Evolutionary conservation across 2,329 filamentous ascomycete genomes (phyloP), one percentile per base, ranked within the genome.

Genomic region (Pseudogymnoascus sp.): DNA sequence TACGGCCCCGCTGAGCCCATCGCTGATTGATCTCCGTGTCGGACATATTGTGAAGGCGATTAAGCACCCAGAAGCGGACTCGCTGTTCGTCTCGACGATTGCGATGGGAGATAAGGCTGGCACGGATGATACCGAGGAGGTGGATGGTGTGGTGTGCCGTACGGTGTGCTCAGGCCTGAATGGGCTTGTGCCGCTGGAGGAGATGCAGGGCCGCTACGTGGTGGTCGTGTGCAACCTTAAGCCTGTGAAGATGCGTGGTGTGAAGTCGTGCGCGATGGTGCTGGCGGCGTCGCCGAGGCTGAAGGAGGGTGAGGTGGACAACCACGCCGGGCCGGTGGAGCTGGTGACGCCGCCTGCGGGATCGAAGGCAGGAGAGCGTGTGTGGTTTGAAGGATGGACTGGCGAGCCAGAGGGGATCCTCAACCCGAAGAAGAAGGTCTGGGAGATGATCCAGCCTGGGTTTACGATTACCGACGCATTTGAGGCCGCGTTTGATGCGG

Each of bases 391-490:
- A 74, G 95, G 95, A 59, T 99, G 91, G 87, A 83, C 91, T 76
- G 93, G 91, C 65, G 90, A 96, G 81, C 92, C 95, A 0, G 95
- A 99, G 83, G 88, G 88, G 67, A 86, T 93, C 61, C 83, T 99
- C 64, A 99, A 97, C 83, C 95, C 95, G 64, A 99, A 99, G 88
- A 99, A 97, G 87, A 97, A 97, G 87, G 81, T 97, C 66, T 97
- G 93, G 93, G 95, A 99, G 82, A 91, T 84, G 8, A 91, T 96
- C 78, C 93, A 97, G 82, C 92, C 93, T 1, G 95, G 93, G 0
- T 97, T 97, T 79, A 96, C 90, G 31, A 99, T 93, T 6, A 96
- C 89, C 1, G 88, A 88, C 6, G 77, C 76, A 57, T 81, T 93
- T 61, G 89, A 93, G 77, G 93, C 96, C 37, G 92, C 83, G 0